Evolutionary conservation across 257 asterid genomes (phyloP).

Genomic region (Verbena officinalis): DNA sequence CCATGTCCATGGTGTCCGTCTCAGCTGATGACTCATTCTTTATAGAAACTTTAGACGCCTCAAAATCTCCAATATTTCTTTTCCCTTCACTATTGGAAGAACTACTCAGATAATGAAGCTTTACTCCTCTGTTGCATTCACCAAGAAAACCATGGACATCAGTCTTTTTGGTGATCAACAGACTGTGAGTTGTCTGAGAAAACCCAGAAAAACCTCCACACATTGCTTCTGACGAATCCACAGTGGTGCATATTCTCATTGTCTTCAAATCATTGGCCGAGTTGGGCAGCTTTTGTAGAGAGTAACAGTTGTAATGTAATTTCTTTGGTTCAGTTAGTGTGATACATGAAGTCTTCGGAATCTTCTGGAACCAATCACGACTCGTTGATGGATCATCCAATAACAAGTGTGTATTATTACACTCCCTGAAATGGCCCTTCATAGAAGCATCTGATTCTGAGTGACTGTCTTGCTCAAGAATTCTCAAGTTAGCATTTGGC

Average conservation of each 20-base stretch:
- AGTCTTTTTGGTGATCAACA: slow-evolving; percentile 43
- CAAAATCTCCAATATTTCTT: slow-evolving; percentile 32
- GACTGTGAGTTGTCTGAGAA: slow-evolving; percentile 58
- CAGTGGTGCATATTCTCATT: slow-evolving; percentile 53
- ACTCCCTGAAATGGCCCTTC: slow-evolving; percentile 28
- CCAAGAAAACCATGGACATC: slow-evolving; percentile 41
- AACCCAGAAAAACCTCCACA: slow-evolving; percentile 41
- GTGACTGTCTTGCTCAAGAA: slow-evolving; percentile 28
- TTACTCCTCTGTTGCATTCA: slow-evolving; percentile 42
- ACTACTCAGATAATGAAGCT: slow-evolving; percentile 44
- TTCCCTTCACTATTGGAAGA: slow-evolving; percentile 45
- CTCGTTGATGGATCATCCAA: slow-evolving; percentile 33
- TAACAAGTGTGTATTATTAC: slow-evolving; percentile 25
- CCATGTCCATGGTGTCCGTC: slow-evolving; percentile 62
- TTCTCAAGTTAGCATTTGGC: slow-evolving; percentile 28
- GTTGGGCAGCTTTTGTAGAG: slow-evolving; percentile 39
- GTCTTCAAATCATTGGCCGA: slow-evolving; percentile 40
- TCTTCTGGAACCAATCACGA: slow-evolving; percentile 34
- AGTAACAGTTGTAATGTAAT: slow-evolving; percentile 22
- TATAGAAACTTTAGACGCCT: slow-evolving; percentile 33
- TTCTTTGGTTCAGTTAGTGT: slow-evolving; percentile 26
- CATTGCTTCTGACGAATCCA: slow-evolving; percentile 41
- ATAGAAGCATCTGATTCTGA: slow-evolving; percentile 24
- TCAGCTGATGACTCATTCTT: slow-evolving; percentile 80
- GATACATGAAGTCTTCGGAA: slow-evolving; percentile 28